A percentile compares a stretch with the other conserved stretches of the same genome.
phyloP scores from a whole-genome alignment of 176 grass and related monocot genomes.

The Musa beccarii region DNA sequence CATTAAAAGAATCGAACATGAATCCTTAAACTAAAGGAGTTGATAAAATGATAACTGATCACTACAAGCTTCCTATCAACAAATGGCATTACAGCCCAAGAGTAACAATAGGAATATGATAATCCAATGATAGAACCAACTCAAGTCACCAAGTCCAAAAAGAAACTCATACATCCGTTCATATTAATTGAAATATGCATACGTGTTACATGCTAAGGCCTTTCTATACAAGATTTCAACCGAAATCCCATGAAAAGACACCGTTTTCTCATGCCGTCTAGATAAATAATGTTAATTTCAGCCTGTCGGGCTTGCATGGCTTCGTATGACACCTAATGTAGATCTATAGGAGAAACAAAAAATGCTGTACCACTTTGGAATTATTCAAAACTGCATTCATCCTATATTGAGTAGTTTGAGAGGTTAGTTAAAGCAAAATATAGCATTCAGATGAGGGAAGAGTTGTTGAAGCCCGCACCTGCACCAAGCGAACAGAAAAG shows the following conservation, averaged over 20 bases:
- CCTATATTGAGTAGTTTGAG: background rate
- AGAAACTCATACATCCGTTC: background rate
- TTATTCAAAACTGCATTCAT: background rate
- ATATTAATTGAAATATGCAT: no score
- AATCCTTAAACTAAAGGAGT: no score
- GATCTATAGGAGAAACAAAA: no score
- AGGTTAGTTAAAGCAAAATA: no score
- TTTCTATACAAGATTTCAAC: background rate
- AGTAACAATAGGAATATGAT: background rate
- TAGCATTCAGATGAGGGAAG: background rate
- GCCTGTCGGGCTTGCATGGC: background rate
- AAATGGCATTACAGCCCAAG: background rate
- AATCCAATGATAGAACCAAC: background rate
- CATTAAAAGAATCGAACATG: no score
- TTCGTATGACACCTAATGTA: background rate
- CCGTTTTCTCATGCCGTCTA: background rate
- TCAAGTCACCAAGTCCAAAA: background rate
- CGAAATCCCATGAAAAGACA: no score
- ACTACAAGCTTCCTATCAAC: no score
- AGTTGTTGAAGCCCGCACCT: background rate
- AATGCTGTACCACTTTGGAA: no score
- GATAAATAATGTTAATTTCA: background rate
- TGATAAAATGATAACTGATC: no score
- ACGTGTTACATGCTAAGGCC: background rate
- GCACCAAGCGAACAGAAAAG: conserved; percentile 17